Base-by-base conservation (phyloP, 352 stramenopile species). In the Lagenidium giganteum region DNA sequence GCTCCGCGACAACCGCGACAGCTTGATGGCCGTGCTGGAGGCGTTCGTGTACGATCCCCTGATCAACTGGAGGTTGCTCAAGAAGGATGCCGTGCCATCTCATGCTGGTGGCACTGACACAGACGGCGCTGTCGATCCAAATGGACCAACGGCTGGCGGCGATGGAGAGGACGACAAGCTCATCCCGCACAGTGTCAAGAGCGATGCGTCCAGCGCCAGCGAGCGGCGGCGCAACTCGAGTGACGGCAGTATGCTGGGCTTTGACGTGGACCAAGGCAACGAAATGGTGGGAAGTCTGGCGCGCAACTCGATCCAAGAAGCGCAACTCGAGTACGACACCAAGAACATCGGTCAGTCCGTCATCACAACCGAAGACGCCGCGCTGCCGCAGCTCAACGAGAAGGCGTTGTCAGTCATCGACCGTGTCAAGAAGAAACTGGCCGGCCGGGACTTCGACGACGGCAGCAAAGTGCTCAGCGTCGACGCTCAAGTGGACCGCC, bases 11-110 rank as follows among this genome's bases (percentile, higher is more conserved):
- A 99, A 99, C 66, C 77, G 96, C 23, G 96, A 99, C 75, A 98
- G 84, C 35, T 70, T 99, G 5, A 98, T 99, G 71, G 95, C 97
- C 14, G 98, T 99, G 81, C 79, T 99, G 3, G 97, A 99, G 68
- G 97, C 97, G 17, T 99, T 99, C 67, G 96, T 99, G 40, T 98
- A 99, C 56, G 97, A 99, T 77, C 98, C 98, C 22, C 73, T 99
- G 1, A 99, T 99, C 57, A 98, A 96, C 49, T 99, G 96, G 96
- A 86, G 96, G 55, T 68, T 99, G 49, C 70, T 98, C 2, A 90
- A 86, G 74, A 94, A 85, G 54, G 74, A 90, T 30, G 59, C 71
- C 0, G 67, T 90, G 37, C 76, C 81, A 24, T 87, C 80, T 16
- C 80, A 93, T 38, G 76, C 83, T 3, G 75, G 80, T 23, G 66